phyloP scores from a whole-genome alignment of 169 alveolate species.

The Neospora caninum region DNA sequence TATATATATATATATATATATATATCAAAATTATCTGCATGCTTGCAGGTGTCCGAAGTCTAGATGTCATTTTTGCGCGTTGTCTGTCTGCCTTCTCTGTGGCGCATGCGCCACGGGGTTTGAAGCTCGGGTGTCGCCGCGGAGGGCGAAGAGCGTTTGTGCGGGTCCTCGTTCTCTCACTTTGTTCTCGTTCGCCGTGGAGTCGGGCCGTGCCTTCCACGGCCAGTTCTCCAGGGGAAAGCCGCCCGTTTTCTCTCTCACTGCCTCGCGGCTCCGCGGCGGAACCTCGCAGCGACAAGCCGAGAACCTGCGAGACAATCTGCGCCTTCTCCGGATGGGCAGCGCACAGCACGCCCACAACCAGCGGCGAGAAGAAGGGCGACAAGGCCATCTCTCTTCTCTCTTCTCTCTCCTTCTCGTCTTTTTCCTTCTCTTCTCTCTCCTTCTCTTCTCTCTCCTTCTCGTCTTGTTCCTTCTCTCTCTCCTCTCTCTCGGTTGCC shows the following conservation, averaged over 20 bases:
- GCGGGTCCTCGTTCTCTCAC: no score
- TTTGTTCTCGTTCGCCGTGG: neutral
- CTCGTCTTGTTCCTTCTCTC: no score
- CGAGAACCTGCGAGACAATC: neutral
- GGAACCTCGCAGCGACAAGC: neutral
- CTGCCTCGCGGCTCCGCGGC: neutral
- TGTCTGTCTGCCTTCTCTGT: no score
- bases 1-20: no score
- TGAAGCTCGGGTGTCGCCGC: no score
- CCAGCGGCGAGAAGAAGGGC: neutral
- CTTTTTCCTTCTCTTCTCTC: neutral
- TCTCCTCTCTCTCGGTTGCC: no score
- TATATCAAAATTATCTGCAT: no score
- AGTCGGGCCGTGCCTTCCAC: neutral
- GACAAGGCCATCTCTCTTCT: neutral
- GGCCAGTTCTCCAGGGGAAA: neutral
- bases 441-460: neutral
- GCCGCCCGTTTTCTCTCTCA: neutral
- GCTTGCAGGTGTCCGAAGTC: no score
- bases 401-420: neutral
- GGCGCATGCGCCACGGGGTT: no score
- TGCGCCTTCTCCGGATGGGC: neutral
- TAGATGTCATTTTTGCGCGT: no score
- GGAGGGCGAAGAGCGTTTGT: no score
- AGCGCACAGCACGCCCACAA: neutral